These are phyloP conservation scores for Leptographium procerum DNA, from an alignment of 2,329 filamentous ascomycete species.

Conservation along the genomic window DNA sequence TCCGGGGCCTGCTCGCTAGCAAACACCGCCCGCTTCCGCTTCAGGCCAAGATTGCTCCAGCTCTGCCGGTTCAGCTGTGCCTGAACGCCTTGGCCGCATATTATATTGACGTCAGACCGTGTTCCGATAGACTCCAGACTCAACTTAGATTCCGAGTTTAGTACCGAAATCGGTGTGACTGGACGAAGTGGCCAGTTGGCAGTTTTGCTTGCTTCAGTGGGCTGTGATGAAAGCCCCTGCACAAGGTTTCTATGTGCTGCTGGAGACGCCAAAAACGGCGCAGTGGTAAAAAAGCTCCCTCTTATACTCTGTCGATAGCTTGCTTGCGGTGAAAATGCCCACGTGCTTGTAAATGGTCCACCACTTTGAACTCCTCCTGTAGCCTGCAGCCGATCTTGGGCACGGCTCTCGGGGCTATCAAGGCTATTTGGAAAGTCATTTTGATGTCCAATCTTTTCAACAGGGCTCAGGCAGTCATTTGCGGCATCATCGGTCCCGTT, in stretches of 20 bases:
- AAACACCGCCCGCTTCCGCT: background rate
- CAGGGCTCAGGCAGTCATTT: background rate
- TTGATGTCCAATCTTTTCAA: background rate
- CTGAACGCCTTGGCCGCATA: constrained; percentile 3
- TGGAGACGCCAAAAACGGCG: background rate
- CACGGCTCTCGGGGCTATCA: background rate
- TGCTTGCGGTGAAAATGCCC: background rate
- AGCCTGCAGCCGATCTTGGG: background rate
- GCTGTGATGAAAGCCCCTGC: background rate
- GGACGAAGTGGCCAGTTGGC: background rate
- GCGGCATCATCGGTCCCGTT: background rate
- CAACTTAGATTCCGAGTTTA: background rate
- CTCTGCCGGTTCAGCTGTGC: constrained; percentile 6
- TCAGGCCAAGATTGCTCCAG: background rate
- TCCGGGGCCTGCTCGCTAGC: background rate
- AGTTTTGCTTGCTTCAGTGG: background rate
- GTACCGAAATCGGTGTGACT: background rate
- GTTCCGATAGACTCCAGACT: background rate
- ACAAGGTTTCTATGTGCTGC: background rate
- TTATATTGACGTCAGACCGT: constrained; percentile 5
- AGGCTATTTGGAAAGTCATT: too few relatives aligned
- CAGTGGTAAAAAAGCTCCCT: background rate
- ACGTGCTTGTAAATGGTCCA: background rate
- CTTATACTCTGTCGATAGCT: background rate
- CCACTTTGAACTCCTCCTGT: background rate